Percentiles rank a stretch among this genome's conserved stretches.
phyloP scores from a whole-genome alignment of 495 filamentous ascomycete species.

The Talaromyces trachyspermus region DNA sequence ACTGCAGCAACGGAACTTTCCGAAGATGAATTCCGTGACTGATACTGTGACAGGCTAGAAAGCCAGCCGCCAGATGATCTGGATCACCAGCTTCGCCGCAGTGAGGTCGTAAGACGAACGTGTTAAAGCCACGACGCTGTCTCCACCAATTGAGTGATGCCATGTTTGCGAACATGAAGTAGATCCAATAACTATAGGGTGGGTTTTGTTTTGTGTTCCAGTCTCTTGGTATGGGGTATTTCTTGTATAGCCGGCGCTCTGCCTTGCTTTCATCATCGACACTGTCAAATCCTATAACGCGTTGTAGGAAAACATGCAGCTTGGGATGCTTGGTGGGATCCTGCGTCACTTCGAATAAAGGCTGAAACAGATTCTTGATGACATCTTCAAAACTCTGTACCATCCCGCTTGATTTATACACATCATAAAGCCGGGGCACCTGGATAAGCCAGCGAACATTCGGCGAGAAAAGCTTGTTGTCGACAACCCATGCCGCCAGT shows the following conservation, averaged over 20 bases:
- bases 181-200: constrained; percentile 98
- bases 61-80: constrained; percentile 87
- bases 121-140: constrained; percentile 88
- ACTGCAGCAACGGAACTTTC: constrained; percentile 91
- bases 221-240: constrained; percentile 81
- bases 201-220: constrained; percentile 94
- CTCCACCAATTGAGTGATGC: constrained; percentile 87
- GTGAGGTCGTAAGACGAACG: constrained; percentile 86
- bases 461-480: constrained; percentile 95
- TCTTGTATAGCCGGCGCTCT: constrained; percentile 82
- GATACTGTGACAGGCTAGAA: constrained; percentile 94
- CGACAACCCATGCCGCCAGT: constrained; percentile 94
- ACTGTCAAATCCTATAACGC: constrained; percentile 94
- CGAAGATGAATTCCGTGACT: constrained; percentile 88
- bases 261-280: constrained; percentile 98
- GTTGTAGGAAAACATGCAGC: constrained; percentile 87
- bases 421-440: constrained; percentile 87
- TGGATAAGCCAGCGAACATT: constrained; percentile 98
- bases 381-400: constrained; percentile 89
- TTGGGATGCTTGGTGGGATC: constrained; percentile 83
- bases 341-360: constrained; percentile 89
- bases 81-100: constrained; percentile 96
- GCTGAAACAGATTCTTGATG: constrained; percentile 85
- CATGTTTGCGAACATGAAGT: constrained; percentile 93
- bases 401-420: constrained; percentile 81